These are phyloP conservation scores for Sarocladium kiliense DNA, from an alignment of 2,329 filamentous ascomycete species.

Conservation along the genomic window DNA sequence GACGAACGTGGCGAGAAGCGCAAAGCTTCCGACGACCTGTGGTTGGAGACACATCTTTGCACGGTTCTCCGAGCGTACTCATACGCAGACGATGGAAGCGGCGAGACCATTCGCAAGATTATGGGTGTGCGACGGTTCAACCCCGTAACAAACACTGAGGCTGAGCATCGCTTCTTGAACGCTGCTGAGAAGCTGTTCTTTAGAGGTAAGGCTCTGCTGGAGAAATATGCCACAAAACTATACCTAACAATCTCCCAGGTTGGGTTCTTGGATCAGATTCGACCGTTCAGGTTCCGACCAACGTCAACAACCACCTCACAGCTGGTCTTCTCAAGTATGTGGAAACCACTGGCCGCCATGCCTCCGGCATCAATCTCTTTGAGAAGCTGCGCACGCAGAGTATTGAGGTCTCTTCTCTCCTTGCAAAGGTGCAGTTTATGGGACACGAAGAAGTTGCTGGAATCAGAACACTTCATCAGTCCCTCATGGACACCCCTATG, in stretches of 20 bases:
- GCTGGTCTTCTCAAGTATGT: conserved; percentile 94
- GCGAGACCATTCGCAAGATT: conserved; percentile 92
- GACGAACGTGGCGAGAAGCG: conserved; percentile 95
- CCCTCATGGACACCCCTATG: conserved; percentile 89
- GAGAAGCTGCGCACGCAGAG: conserved; percentile 90
- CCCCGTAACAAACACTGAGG: conserved; percentile 95
- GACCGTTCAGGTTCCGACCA: conserved; percentile 93
- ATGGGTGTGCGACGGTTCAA: conserved; percentile 97
- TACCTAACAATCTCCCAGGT: conserved; percentile 52
- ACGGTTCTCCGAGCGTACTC: conserved; percentile 91
- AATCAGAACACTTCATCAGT: conserved; percentile 79
- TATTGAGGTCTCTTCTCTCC: conserved; percentile 86
- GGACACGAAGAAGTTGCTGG: conserved; percentile 97
- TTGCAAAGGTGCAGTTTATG: conserved; percentile 87
- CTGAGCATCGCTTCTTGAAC: conserved; percentile 91
- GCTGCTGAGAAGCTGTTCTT: conserved; percentile 95
- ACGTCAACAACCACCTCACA: conserved; percentile 92
- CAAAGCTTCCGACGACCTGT: conserved; percentile 86
- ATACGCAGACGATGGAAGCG: conserved; percentile 92
- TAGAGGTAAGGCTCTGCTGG: conserved; percentile 53
- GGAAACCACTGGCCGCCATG: conserved; percentile 86
- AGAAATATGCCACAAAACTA: too few relatives aligned
- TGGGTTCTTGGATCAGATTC: conserved; percentile 96
- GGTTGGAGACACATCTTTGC: conserved; percentile 97
- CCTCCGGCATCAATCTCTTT: conserved; percentile 95